Evolutionary conservation across 1,284 basidiomycete species (phyloP).

Genomic region (Apiotrichum gracile): DNA sequence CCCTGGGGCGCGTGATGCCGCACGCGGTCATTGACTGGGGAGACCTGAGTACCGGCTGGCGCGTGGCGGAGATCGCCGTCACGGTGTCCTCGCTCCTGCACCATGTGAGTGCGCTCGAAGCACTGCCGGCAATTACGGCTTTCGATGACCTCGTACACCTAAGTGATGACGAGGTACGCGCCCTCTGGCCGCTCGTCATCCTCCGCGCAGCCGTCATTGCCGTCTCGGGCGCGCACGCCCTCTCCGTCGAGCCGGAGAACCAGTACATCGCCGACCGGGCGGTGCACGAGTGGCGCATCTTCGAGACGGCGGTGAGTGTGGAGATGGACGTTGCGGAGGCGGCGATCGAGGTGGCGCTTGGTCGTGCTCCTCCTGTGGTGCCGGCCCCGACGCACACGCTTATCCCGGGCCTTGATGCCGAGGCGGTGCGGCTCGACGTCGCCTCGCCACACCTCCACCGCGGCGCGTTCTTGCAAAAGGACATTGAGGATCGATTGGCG

Average conservation of each 20-base stretch:
- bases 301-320: conserved; percentile 1
- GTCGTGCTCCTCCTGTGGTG: neutral
- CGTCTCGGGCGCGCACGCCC: conserved; percentile 2
- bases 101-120: conserved; percentile 4
- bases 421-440: conserved; percentile 1
- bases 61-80: conserved; percentile 11
- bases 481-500: neutral
- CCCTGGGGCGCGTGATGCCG: conserved; percentile 5
- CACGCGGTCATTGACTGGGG: conserved; percentile 11
- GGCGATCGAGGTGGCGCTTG: conserved; percentile 1
- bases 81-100: conserved; percentile 8
- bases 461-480: neutral
- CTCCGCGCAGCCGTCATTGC: conserved; percentile 8
- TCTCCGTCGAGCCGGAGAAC: conserved; percentile 8
- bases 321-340: neutral
- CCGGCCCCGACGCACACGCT: neutral
- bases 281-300: conserved; percentile 8
- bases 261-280: conserved; percentile 2
- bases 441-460: conserved; percentile 1
- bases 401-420: neutral
- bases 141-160: conserved; percentile 1
- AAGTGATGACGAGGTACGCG: conserved; percentile 5
- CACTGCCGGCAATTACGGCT: conserved; percentile 4
- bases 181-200: conserved; percentile 11
- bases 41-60: conserved; percentile 8